Evolutionary conservation across 768 basidiomycete genomes (phyloP).

Genomic region (Tylopilus felleus): DNA sequence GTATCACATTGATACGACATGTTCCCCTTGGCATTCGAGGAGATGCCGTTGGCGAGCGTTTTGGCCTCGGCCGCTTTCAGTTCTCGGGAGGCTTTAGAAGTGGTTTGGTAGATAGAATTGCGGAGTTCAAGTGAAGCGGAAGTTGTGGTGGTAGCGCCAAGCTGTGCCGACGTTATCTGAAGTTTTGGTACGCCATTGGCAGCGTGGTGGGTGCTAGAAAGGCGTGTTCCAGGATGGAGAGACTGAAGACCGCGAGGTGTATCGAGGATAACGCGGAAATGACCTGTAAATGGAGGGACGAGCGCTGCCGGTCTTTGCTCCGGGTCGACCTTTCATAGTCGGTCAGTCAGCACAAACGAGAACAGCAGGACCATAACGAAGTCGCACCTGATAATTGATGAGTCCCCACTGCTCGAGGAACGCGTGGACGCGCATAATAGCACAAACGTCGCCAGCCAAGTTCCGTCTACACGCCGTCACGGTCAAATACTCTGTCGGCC

Average conservation of each 20-base stretch:
- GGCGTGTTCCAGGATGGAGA: slow-evolving; percentile 77
- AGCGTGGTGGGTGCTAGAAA: slow-evolving; percentile 41
- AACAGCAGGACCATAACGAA: neutral
- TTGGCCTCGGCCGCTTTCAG: slow-evolving; percentile 68
- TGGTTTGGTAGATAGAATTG: slow-evolving; percentile 83
- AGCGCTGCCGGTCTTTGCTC: slow-evolving; percentile 92
- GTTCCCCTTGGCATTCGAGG: slow-evolving; percentile 46
- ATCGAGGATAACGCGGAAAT: slow-evolving; percentile 96
- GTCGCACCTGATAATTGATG: slow-evolving; percentile 92
- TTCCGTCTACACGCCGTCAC: slow-evolving; percentile 96
- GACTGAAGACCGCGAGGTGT: slow-evolving; percentile 95
- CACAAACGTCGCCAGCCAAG: slow-evolving; percentile 96
- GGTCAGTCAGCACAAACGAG: slow-evolving; percentile 1
- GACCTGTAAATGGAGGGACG: slow-evolving; percentile 96
- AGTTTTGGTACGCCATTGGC: slow-evolving; percentile 49
- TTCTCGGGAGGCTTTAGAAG: slow-evolving; percentile 75
- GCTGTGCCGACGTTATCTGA: slow-evolving; percentile 21
- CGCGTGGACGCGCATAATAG: slow-evolving; percentile 97
- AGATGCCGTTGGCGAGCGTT: slow-evolving; percentile 50
- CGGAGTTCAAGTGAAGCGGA: slow-evolving; percentile 85
- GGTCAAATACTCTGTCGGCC: slow-evolving; percentile 94
- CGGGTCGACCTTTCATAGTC: slow-evolving; percentile 80
- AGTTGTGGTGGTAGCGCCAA: slow-evolving; percentile 19
- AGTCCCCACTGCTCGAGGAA: slow-evolving; percentile 99
- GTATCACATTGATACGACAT: slow-evolving; percentile 82